Evolutionary conservation across 139 green algal species (phyloP).

Genomic region (Tetraselmis chui): DNA sequence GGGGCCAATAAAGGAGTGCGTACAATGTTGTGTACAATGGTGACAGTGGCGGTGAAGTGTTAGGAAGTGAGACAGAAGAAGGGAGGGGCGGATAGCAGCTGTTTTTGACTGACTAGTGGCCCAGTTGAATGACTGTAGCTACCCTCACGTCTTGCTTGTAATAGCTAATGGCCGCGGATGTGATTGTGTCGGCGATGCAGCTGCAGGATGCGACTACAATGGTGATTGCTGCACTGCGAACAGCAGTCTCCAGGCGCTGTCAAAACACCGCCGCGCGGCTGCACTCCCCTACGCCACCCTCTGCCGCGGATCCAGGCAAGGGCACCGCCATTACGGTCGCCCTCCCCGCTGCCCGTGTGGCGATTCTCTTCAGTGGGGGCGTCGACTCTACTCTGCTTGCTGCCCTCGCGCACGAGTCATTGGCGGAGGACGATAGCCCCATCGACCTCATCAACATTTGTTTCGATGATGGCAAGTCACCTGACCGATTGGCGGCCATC

Average conservation of each 20-base stretch:
- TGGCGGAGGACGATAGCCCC: constrained; percentile 36
- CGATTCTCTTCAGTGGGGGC: constrained; percentile 84
- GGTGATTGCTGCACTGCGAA: background rate
- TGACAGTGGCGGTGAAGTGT: too few species aligned
- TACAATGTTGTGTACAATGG: too few species aligned
- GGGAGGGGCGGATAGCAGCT: too few species aligned
- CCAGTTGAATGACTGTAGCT: too few species aligned
- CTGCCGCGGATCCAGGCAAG: background rate
- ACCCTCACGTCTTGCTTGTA: too few species aligned
- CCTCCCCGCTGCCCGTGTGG: constrained; percentile 36
- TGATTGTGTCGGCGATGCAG: too few species aligned
- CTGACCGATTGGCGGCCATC: constrained; percentile 66
- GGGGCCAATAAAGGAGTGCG: too few species aligned
- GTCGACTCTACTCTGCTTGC: constrained; percentile 83
- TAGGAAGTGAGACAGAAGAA: too few species aligned
- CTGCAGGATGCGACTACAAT: background rate
- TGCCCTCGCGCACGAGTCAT: constrained; percentile 45
- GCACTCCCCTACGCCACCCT: background rate
- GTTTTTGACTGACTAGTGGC: too few species aligned
- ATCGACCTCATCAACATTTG: constrained; percentile 87
- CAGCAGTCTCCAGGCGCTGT: background rate
- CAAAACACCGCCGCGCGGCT: background rate
- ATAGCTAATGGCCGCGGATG: too few species aligned
- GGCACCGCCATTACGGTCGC: background rate
- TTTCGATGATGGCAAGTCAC: constrained; percentile 67